A percentile compares a stretch with the other conserved stretches of the same genome.
These are phyloP conservation scores for Helotiales sp. DNA, from an alignment of 2,329 filamentous ascomycete species.

Conservation along the genomic window DNA sequence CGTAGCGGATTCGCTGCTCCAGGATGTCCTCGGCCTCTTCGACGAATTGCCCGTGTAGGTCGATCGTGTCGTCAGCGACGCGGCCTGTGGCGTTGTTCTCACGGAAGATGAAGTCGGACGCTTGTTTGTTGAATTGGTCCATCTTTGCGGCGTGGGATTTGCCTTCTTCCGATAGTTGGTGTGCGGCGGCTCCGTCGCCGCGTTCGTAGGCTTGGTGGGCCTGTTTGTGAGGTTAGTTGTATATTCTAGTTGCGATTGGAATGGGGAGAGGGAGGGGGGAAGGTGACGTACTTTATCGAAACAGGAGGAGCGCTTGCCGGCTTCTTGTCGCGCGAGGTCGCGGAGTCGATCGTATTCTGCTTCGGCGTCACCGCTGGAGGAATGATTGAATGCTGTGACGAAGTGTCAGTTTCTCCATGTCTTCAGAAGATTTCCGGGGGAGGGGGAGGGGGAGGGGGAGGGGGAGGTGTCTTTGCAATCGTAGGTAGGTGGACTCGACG, in stretches of 20 bases:
- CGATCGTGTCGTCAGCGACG: conserved; percentile 81
- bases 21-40: conserved; percentile 94
- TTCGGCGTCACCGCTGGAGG: conserved; percentile 70
- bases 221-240: conserved; percentile 48
- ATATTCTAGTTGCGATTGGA: neutral
- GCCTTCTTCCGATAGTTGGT: conserved; percentile 81
- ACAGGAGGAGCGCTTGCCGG: conserved; percentile 75
- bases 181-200: conserved; percentile 84
- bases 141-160: conserved; percentile 84
- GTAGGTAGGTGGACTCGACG: conserved; percentile 2
- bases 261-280: neutral
- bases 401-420: conserved; percentile 18
- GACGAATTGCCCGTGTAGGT: conserved; percentile 92
- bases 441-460: too few relatives aligned
- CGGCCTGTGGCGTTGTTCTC: conserved; percentile 85
- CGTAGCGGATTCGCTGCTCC: conserved; percentile 81
- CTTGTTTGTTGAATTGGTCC: conserved; percentile 88
- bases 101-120: conserved; percentile 91
- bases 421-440: neutral
- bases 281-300: conserved; percentile 66
- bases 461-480: too few relatives aligned
- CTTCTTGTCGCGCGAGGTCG: conserved; percentile 80
- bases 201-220: conserved; percentile 79
- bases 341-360: conserved; percentile 92
- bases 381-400: conserved; percentile 75